A percentile compares a stretch with the other conserved stretches of the same genome.
These are phyloP conservation scores for Penicillium aurantiogriseum DNA, from an alignment of 2,329 filamentous ascomycete genomes.

Conservation along the genomic window DNA sequence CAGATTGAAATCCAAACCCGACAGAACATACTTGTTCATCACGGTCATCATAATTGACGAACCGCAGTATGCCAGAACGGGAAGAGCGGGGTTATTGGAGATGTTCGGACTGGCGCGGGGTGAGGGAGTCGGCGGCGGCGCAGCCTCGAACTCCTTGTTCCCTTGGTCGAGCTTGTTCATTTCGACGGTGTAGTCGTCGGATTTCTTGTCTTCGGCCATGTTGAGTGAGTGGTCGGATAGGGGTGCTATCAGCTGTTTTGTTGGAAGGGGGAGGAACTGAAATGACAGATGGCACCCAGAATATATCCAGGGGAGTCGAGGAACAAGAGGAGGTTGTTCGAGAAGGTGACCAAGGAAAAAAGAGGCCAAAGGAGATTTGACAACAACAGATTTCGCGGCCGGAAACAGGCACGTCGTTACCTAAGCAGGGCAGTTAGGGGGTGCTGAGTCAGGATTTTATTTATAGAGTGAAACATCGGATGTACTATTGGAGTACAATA, in stretches of 20 bases:
- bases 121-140: constrained; percentile 38
- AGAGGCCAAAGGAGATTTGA: constrained; percentile 5
- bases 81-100: constrained; percentile 73
- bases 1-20: constrained; percentile 85
- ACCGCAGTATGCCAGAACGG: constrained; percentile 85
- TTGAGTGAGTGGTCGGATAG: constrained; percentile 26
- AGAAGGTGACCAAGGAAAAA: constrained; percentile 4
- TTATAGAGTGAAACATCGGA: background rate
- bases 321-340: background rate
- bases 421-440: constrained; percentile 4
- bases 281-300: constrained; percentile 6
- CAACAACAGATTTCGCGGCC: constrained; percentile 14
- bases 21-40: constrained; percentile 99
- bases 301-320: constrained; percentile 1
- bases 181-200: constrained; percentile 70
- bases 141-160: constrained; percentile 48
- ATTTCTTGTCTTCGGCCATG: constrained; percentile 90
- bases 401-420: constrained; percentile 5
- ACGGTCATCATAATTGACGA: constrained; percentile 99
- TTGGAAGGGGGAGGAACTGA: constrained; percentile 1
- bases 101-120: constrained; percentile 46
- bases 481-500: background rate
- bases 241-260: background rate
- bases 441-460: constrained; percentile 14
- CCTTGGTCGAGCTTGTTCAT: constrained; percentile 60